These are phyloP conservation scores for Physcia stellaris DNA, from an alignment of 495 filamentous ascomycete genomes.

Conservation along the genomic window DNA sequence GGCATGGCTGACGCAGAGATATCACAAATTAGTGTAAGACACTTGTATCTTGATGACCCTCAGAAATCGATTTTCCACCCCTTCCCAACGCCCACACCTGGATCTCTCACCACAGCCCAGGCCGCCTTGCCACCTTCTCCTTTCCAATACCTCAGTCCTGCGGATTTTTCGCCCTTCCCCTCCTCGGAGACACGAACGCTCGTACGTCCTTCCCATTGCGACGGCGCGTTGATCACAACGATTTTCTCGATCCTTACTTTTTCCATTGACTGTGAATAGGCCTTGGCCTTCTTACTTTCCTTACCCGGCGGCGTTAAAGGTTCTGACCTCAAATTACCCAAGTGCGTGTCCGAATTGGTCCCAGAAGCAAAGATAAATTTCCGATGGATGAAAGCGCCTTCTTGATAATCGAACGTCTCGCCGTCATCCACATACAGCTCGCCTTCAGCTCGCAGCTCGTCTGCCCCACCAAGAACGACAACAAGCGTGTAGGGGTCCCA, in stretches of 20 bases:
- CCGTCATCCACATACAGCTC: conserved; percentile 87
- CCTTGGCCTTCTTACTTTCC: conserved; percentile 49
- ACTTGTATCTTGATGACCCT: too few species aligned
- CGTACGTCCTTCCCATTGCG: conserved; percentile 53
- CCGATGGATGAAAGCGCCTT: conserved; percentile 76
- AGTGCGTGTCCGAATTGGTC: conserved; percentile 36
- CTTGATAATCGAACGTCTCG: conserved; percentile 76
- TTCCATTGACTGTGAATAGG: conserved; percentile 63
- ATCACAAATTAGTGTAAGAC: too few species aligned
- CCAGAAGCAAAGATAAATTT: conserved; percentile 45
- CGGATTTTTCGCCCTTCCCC: conserved; percentile 43
- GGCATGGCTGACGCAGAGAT: too few species aligned
- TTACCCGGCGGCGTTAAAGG: conserved; percentile 15
- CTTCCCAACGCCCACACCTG: conserved; percentile 59
- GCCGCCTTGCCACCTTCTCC: conserved; percentile 48
- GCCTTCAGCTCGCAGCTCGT: conserved; percentile 63
- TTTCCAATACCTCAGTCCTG: conserved; percentile 43
- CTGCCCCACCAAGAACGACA: conserved; percentile 49
- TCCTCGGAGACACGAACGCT: conserved; percentile 56
- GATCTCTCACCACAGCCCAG: conserved; percentile 71
- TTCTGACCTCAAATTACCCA: conserved; percentile 18
- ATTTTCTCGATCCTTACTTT: conserved; percentile 69
- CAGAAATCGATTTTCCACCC: conserved; percentile 71
- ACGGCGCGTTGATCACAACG: conserved; percentile 63
- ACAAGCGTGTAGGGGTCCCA: conserved; percentile 91